Conservation (phyloP, 2,329 filamentous ascomycete species). For the Paraconiothyrium sp. region DNA sequence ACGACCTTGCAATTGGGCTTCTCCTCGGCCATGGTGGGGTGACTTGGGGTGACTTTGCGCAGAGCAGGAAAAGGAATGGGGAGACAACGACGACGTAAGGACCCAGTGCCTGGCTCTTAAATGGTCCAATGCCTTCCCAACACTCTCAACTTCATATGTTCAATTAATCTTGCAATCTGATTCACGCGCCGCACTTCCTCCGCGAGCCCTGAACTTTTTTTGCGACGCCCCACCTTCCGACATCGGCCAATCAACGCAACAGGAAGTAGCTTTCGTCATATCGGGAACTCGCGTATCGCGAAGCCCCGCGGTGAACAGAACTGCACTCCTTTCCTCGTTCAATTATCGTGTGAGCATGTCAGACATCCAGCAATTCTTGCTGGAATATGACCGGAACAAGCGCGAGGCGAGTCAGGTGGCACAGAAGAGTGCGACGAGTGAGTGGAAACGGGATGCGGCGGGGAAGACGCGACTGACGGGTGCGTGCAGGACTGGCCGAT, state of each 20-base stretch:
- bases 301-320: conserved; percentile 8
- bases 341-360: conserved; percentile 54
- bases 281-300: conserved; percentile 13
- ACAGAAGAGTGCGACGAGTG: conserved; percentile 53
- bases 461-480: conserved; percentile 28
- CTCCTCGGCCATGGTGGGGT: conserved; percentile 47
- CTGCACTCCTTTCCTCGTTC: conserved; percentile 6
- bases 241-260: conserved; percentile 31
- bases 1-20: conserved; percentile 84
- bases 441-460: conserved; percentile 22
- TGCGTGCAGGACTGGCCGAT: conserved; percentile 62
- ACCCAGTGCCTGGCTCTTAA: conserved; percentile 2
- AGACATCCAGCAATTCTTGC: conserved; percentile 62
- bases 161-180: conserved; percentile 12
- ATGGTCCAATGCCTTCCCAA: not conserved
- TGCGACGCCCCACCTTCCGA: conserved; percentile 26
- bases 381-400: conserved; percentile 60
- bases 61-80: conserved; percentile 13
- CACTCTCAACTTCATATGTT: not conserved
- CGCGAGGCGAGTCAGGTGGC: conserved; percentile 57
- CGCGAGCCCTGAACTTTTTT: conserved; percentile 23
- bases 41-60: conserved; percentile 23
- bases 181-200: conserved; percentile 11
- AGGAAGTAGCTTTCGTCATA: conserved; percentile 17
- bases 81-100: conserved; percentile 11